phyloP scores from a whole-genome alignment of 371 early-diverging fungal genomes.

The Phascolomyces articulosus region DNA sequence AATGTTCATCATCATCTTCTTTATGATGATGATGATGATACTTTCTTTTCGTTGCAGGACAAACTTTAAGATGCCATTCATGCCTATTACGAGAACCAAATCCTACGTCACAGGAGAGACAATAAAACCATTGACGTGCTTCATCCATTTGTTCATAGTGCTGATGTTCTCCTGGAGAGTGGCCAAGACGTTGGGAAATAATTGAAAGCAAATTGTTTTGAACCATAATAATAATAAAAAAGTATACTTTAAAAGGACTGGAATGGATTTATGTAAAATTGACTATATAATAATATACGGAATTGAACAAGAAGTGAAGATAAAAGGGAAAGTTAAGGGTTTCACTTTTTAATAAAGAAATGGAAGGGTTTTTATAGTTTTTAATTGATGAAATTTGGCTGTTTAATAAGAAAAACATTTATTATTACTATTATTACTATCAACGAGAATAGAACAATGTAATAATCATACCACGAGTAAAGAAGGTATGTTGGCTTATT shows the following conservation, averaged over 20 bases:
- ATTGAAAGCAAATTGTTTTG: constrained; percentile 11
- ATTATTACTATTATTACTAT: no score
- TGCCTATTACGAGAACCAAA: constrained; percentile 29
- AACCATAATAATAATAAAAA: constrained; percentile 6
- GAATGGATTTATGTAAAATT: constrained; percentile 1
- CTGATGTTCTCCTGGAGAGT: background rate
- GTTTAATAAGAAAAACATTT: no score
- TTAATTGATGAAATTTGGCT: no score
- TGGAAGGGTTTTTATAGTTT: no score
- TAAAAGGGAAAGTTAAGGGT: no score
- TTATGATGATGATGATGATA: background rate
- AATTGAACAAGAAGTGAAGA: no score
- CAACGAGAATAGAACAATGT: no score
- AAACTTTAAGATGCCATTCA: constrained; percentile 31
- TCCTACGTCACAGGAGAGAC: constrained; percentile 27
- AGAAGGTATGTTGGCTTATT: no score
- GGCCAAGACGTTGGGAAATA: constrained; percentile 8
- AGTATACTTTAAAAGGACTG: constrained; percentile 8
- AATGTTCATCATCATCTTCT: background rate
- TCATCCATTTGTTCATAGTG: constrained; percentile 4
- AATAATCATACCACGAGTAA: no score
- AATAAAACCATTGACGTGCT: constrained; percentile 27
- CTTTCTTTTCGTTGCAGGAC: constrained; percentile 5
- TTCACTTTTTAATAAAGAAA: background rate
- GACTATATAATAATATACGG: no score